Conservation (phyloP, 805 yeast species). For the Wickerhamomyces hampshirensis region DNA sequence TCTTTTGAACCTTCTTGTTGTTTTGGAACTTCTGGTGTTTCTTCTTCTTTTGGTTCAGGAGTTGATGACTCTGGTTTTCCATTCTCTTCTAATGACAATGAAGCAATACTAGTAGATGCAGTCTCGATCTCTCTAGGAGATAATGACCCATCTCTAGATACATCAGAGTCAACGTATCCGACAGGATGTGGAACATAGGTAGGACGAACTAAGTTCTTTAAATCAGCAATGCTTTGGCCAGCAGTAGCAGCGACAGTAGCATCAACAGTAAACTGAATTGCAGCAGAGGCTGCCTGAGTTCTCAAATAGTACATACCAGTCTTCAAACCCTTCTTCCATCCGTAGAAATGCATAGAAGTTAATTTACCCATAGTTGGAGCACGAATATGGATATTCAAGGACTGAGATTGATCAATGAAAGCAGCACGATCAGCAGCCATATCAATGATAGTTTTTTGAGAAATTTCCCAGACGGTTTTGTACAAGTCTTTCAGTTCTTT, state of each 20-base stretch:
- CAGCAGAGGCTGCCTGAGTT: conserved; percentile 95
- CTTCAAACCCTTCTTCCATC: conserved; percentile 94
- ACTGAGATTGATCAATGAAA: conserved; percentile 88
- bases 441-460: conserved; percentile 80
- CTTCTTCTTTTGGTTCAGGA: conserved; percentile 18
- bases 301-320: conserved; percentile 96
- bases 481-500: conserved; percentile 69
- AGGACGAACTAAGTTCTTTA: conserved; percentile 34
- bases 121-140: conserved; percentile 32
- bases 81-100: conserved; percentile 37
- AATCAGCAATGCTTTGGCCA: conserved; percentile 42
- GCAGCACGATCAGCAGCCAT: conserved; percentile 82
- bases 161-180: conserved; percentile 12
- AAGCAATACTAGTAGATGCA: conserved; percentile 30
- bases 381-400: conserved; percentile 78
- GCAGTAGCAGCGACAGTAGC: conserved; percentile 96
- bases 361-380: conserved; percentile 92
- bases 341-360: conserved; percentile 95
- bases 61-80: too few relatives aligned
- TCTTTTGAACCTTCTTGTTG: conserved; percentile 24
- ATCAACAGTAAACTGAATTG: conserved; percentile 84
- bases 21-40: conserved; percentile 18
- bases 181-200: conserved; percentile 26
- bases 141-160: conserved; percentile 23
- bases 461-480: conserved; percentile 95